These are phyloP conservation scores for Colletotrichum lini DNA, from an alignment of 2,329 filamentous ascomycete genomes.

Conservation along the genomic window DNA sequence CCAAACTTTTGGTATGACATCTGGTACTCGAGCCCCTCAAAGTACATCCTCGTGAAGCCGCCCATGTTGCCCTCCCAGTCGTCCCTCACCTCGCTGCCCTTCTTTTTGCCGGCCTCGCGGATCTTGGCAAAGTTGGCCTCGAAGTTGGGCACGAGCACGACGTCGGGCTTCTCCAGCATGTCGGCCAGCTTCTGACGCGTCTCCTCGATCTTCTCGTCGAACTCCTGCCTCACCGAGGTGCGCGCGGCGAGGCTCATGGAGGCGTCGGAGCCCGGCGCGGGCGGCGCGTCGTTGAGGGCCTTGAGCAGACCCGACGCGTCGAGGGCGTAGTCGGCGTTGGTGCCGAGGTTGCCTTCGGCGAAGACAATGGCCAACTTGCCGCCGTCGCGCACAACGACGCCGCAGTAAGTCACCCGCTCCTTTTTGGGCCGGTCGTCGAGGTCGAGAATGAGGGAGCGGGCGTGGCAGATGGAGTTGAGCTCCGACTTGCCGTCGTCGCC, in stretches of 20 bases:
- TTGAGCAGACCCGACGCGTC: slow-evolving; percentile 54
- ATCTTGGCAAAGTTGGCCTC: slow-evolving; percentile 60
- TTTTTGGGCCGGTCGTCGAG: slow-evolving; percentile 57
- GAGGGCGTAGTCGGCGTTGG: slow-evolving; percentile 60
- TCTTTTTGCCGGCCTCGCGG: slow-evolving; percentile 49
- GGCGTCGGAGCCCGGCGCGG: slow-evolving; percentile 45
- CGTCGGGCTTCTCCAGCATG: slow-evolving; percentile 54
- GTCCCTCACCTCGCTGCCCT: slow-evolving; percentile 49
- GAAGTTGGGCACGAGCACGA: slow-evolving; percentile 64
- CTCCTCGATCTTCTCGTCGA: slow-evolving; percentile 59
- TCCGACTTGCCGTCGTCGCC: slow-evolving; percentile 59
- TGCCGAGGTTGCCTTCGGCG: slow-evolving; percentile 57
- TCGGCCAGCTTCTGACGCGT: slow-evolving; percentile 55
- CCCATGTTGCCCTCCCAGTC: slow-evolving; percentile 64
- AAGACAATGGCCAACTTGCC: slow-evolving; percentile 64
- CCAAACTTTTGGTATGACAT: slow-evolving; percentile 62
- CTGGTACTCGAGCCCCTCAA: slow-evolving; percentile 57
- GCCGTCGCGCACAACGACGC: slow-evolving; percentile 60
- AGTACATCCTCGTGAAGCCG: slow-evolving; percentile 57
- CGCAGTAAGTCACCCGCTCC: slow-evolving; percentile 59
- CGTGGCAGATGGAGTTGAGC: slow-evolving; percentile 62
- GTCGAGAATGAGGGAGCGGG: slow-evolving; percentile 62
- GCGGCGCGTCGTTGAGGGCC: slow-evolving; percentile 62
- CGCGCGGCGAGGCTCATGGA: slow-evolving; percentile 61
- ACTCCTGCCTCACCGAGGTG: slow-evolving; percentile 58